Base-by-base conservation (phyloP, 1,139 yeast genomes). In the Zygoascus hellenicus region DNA sequence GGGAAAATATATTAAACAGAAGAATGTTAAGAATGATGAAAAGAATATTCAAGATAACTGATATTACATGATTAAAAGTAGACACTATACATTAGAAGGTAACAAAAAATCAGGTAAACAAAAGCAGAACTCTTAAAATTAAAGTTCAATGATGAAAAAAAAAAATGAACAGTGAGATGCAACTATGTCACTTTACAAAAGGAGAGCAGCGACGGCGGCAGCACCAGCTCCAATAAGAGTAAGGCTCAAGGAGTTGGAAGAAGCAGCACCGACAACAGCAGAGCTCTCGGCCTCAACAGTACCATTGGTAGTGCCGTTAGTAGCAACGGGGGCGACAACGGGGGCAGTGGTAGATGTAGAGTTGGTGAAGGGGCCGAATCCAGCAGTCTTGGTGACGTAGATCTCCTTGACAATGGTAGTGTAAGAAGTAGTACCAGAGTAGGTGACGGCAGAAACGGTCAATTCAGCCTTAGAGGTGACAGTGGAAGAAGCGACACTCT, bases 181-280 rank as follows among this genome's bases (percentile, higher is more conserved):
- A 16, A 30, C 35, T 17, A 39, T 19, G 17, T 10, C 29, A 41
- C 19, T 30, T n/a, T 29, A 30, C 15, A 30, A 13, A 26, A 37
- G 28, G 13, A 46, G 14, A 33, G 38, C 36, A 16, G 45, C 43
- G 34, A 39, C 35, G 29, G 31, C 38, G 16, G 42, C 31, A 34
- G 15, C 43, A 31, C 46, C 42, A 37, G 50, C 26, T 5, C 49
- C 51, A 35, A 35, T 41, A 9, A 35, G 13, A 26, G 50, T 41
- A 13, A 41, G 34, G 19, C 57, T 42, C 14, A 65, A 57, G 42
- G 59, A 51, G 39, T 61, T 63, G 32, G 51, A 51, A 34, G 51
- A 50, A 28, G 61, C 44, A 50, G 61, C 43, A 16, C 49, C 35
- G 26, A 53, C 49, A 30, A 64, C 51, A 9, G 56, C 47, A 11